Evolutionary conservation across 2,329 filamentous ascomycete genomes (phyloP).

Genomic region (Cladosporium oxysporum): DNA sequence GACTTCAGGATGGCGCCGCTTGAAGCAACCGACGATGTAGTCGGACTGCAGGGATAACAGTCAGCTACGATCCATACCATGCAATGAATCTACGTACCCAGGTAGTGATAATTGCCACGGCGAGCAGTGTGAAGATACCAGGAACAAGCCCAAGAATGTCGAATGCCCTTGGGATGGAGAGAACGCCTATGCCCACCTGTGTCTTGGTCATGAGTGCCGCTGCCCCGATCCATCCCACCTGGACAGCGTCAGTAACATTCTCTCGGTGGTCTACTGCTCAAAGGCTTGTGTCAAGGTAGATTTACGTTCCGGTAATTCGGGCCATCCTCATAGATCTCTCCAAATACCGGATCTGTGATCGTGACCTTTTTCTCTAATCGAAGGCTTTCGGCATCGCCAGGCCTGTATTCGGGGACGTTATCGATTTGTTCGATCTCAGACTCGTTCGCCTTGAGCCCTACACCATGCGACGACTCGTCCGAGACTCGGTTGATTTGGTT

Average conservation of each 20-base stretch:
- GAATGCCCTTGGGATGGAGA: conserved; percentile 52
- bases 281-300: conserved; percentile 40
- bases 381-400: conserved; percentile 12
- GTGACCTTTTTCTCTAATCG: conserved; percentile 4
- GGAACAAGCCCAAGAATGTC: conserved; percentile 50
- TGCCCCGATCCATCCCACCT: conserved; percentile 27
- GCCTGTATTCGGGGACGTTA: background rate
- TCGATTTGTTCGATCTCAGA: background rate
- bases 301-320: conserved; percentile 43
- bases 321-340: conserved; percentile 37
- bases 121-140: conserved; percentile 45
- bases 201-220: conserved; percentile 57
- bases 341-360: conserved; percentile 38
- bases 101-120: conserved; percentile 45
- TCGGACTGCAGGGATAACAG: conserved; percentile 32
- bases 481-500: background rate
- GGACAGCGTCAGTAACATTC: conserved; percentile 38
- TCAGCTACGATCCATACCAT: background rate
- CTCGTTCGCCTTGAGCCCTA: background rate
- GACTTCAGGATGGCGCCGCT: conserved; percentile 54
- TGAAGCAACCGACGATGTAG: conserved; percentile 53
- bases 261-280: conserved; percentile 47
- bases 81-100: conserved; percentile 35
- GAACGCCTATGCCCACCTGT: conserved; percentile 53
- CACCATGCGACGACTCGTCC: background rate